These are phyloP conservation scores for Fusarium sp. DNA, from an alignment of 2,329 filamentous ascomycete species.

Conservation along the genomic window DNA sequence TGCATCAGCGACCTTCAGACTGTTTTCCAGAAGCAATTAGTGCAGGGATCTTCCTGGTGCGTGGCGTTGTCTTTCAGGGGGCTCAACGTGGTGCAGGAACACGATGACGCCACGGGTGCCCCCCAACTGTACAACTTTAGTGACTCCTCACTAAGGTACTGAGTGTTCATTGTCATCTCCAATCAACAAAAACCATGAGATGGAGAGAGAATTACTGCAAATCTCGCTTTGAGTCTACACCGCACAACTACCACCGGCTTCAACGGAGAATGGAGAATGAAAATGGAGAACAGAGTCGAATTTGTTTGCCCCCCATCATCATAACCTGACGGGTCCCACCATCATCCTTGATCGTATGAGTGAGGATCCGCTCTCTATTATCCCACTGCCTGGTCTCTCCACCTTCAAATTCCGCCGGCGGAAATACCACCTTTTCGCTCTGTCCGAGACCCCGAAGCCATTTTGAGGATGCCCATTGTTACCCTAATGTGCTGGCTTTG, in stretches of 20 bases:
- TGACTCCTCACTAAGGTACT: not conserved
- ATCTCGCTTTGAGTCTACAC: not conserved
- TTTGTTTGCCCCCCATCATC: slow-evolving; percentile 23
- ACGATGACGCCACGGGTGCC: slow-evolving; percentile 16
- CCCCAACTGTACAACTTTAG: not conserved
- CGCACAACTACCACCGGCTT: not conserved
- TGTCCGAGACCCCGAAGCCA: not conserved
- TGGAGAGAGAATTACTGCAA: too few species aligned
- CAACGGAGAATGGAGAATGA: too few species aligned
- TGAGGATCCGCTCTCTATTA: slow-evolving; percentile 5
- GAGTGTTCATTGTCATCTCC: too few species aligned
- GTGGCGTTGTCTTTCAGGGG: slow-evolving; percentile 5
- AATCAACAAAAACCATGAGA: too few species aligned
- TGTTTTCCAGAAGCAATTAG: slow-evolving; percentile 21
- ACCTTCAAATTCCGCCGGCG: slow-evolving; percentile 20
- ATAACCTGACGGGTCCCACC: slow-evolving; percentile 24
- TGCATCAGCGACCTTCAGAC: not conserved
- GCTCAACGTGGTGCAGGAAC: slow-evolving; percentile 14
- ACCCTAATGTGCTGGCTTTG: not conserved
- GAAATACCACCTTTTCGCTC: slow-evolving; percentile 8
- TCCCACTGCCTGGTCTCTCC: slow-evolving; percentile 9
- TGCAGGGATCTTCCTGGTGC: not conserved
- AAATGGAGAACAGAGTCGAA: not conserved
- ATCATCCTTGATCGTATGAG: slow-evolving; percentile 33
- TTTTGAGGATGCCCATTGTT: not conserved